Percentiles rank a stretch among this genome's conserved stretches.
These are phyloP conservation scores for Trichoderma breve DNA, from an alignment of 2,329 filamentous ascomycete species.

Conservation along the genomic window DNA sequence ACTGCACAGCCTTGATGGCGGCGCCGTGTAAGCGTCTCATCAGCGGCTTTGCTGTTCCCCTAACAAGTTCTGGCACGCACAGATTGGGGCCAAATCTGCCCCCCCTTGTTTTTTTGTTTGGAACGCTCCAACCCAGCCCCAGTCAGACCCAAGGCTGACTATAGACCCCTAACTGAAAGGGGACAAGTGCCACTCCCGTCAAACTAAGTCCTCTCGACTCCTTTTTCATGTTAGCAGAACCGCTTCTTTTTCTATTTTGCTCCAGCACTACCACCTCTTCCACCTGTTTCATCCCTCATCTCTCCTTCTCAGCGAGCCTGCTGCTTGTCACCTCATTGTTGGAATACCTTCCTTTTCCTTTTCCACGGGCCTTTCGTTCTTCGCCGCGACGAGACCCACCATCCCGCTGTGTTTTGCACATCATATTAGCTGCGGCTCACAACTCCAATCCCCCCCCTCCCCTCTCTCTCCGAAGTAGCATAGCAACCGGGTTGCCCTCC, in stretches of 20 bases:
- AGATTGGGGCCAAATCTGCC: constrained; percentile 9
- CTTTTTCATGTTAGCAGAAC: constrained; percentile 20
- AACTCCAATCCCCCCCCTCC: background rate
- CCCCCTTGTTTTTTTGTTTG: constrained; percentile 2
- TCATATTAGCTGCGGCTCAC: background rate
- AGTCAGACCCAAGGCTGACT: constrained; percentile 17
- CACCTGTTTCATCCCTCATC: background rate
- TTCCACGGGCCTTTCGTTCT: background rate
- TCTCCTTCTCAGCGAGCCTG: background rate
- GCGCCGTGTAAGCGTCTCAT: constrained; percentile 15
- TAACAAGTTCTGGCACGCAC: background rate
- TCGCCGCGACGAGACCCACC: background rate
- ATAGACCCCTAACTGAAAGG: constrained; percentile 19
- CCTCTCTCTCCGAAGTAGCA: background rate
- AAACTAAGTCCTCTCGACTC: constrained; percentile 15
- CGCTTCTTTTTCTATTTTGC: constrained; percentile 9
- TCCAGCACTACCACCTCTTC: constrained; percentile 3
- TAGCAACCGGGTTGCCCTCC: background rate
- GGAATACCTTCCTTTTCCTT: background rate
- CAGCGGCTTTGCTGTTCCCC: constrained; percentile 5
- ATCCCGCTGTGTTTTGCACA: background rate
- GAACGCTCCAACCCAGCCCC: background rate
- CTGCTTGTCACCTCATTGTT: background rate
- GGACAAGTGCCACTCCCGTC: constrained; percentile 17
- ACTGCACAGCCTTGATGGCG: constrained; percentile 14